These are phyloP conservation scores for Aspergillus avenaceus DNA, from an alignment of 495 filamentous ascomycete genomes.

Conservation along the genomic window DNA sequence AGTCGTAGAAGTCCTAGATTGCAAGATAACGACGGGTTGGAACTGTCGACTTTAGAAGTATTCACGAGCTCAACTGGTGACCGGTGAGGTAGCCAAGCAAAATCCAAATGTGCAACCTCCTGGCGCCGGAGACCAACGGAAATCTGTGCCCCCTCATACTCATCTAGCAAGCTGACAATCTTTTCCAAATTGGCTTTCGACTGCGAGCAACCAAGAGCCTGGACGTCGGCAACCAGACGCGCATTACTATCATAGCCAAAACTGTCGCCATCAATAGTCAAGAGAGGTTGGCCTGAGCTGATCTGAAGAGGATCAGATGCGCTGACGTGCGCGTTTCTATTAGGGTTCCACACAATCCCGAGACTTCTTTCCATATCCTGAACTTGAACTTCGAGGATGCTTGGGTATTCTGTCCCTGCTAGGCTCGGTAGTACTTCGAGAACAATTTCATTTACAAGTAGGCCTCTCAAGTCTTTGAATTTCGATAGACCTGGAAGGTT, in stretches of 20 bases:
- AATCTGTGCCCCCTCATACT: slow-evolving; percentile 25
- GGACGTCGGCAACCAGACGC: slow-evolving; percentile 27
- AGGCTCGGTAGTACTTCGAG: slow-evolving; percentile 17
- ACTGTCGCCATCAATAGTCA: slow-evolving; percentile 25
- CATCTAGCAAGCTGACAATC: slow-evolving; percentile 29
- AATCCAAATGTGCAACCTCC: slow-evolving; percentile 8
- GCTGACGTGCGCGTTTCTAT: slow-evolving; percentile 13
- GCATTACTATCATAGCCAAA: slow-evolving; percentile 21
- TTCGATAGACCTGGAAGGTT: slow-evolving; percentile 23
- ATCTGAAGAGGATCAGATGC: slow-evolving; percentile 11
- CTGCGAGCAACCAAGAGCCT: slow-evolving; percentile 28
- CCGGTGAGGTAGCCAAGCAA: slow-evolving; percentile 29
- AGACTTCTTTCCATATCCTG: slow-evolving; percentile 25
- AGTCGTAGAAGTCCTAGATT: slow-evolving; percentile 31
- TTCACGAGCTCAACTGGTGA: slow-evolving; percentile 28
- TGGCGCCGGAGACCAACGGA: slow-evolving; percentile 6
- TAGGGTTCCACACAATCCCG: slow-evolving; percentile 24
- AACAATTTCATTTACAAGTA: slow-evolving; percentile 18
- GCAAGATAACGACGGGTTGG: slow-evolving; percentile 11
- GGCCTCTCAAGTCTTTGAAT: slow-evolving; percentile 9
- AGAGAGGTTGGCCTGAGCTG: slow-evolving; percentile 20
- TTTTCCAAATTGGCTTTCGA: slow-evolving; percentile 20
- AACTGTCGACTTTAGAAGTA: slow-evolving; percentile 5
- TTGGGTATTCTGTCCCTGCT: slow-evolving; percentile 17
- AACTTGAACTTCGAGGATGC: slow-evolving; percentile 24